These are phyloP conservation scores for Boletus holoroseus DNA, from an alignment of 1,284 basidiomycete genomes.

Conservation along the genomic window DNA sequence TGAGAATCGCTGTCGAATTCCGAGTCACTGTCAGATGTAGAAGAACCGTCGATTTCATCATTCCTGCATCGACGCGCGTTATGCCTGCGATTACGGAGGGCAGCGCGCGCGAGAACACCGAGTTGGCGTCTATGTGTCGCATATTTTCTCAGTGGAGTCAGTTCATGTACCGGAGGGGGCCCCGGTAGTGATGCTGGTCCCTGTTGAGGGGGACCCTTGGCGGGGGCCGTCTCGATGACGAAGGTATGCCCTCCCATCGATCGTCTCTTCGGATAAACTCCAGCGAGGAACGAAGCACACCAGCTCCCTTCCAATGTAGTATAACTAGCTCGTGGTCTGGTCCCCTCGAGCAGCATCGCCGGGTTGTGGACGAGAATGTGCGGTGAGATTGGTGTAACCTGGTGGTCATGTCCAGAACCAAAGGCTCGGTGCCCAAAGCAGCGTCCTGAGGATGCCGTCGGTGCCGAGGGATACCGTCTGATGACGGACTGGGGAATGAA, in stretches of 20 bases:
- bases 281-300: slow-evolving; percentile 3
- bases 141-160: not conserved
- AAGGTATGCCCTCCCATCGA: not conserved
- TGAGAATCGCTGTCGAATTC: slow-evolving; percentile 20
- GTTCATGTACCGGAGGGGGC: not conserved
- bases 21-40: slow-evolving; percentile 20
- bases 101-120: slow-evolving; percentile 24
- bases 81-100: slow-evolving; percentile 20
- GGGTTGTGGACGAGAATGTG: slow-evolving; percentile 3
- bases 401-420: slow-evolving; percentile 2
- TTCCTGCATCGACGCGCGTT: not conserved
- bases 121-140: slow-evolving; percentile 3
- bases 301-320: slow-evolving; percentile 1
- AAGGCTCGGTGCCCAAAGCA: slow-evolving; percentile 1
- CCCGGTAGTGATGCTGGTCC: not conserved
- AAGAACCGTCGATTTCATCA: slow-evolving; percentile 6
- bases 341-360: not conserved
- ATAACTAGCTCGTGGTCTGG: slow-evolving; percentile 4
- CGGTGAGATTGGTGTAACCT: not conserved
- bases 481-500: slow-evolving; percentile 30
- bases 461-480: slow-evolving; percentile 20
- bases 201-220: not conserved
- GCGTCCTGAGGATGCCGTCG: not conserved
- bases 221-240: not conserved
- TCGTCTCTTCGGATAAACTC: not conserved